Conservation (phyloP, 768 basidiomycete species). For the Mycena crocata region DNA sequence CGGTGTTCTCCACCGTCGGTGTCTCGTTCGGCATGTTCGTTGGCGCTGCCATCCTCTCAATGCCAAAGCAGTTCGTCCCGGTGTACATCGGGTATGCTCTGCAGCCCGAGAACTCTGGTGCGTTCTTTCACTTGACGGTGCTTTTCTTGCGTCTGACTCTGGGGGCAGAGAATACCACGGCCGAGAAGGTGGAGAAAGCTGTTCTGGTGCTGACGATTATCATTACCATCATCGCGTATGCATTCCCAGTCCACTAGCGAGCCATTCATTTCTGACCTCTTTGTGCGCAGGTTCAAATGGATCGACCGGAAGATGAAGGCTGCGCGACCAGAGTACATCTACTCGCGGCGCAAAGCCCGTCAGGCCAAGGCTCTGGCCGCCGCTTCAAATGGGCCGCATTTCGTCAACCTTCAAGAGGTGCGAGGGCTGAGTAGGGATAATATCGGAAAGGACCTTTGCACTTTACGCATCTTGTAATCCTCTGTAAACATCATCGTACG, state of each 20-base stretch:
- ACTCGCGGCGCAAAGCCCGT: slow-evolving; percentile 77
- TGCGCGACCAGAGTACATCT: slow-evolving; percentile 71
- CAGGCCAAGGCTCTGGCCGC: slow-evolving; percentile 41
- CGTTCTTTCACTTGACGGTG: slow-evolving; percentile 48
- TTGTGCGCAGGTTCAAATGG: not conserved
- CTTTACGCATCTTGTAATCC: too few relatives aligned
- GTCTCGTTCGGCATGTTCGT: slow-evolving; percentile 82
- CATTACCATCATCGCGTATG: slow-evolving; percentile 80
- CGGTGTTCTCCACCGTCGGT: slow-evolving; percentile 89
- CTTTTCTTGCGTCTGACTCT: not conserved
- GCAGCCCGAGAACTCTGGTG: slow-evolving; percentile 57
- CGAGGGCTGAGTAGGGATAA: too few relatives aligned
- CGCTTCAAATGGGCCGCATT: too few relatives aligned
- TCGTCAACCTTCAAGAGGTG: too few relatives aligned
- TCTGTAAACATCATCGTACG: too few relatives aligned
- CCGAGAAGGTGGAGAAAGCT: slow-evolving; percentile 73
- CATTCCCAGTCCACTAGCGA: slow-evolving; percentile 73
- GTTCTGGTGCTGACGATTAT: slow-evolving; percentile 73
- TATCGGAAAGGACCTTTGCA: too few relatives aligned
- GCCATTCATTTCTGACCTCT: not conserved
- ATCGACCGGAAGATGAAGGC: slow-evolving; percentile 56
- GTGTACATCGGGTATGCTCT: slow-evolving; percentile 90
- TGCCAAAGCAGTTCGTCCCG: slow-evolving; percentile 91
- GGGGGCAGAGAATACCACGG: not conserved
- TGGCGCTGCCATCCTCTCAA: slow-evolving; percentile 80